These are phyloP conservation scores for Plasmodium chabaudi DNA, from an alignment of 169 alveolate species.

Conservation along the genomic window DNA sequence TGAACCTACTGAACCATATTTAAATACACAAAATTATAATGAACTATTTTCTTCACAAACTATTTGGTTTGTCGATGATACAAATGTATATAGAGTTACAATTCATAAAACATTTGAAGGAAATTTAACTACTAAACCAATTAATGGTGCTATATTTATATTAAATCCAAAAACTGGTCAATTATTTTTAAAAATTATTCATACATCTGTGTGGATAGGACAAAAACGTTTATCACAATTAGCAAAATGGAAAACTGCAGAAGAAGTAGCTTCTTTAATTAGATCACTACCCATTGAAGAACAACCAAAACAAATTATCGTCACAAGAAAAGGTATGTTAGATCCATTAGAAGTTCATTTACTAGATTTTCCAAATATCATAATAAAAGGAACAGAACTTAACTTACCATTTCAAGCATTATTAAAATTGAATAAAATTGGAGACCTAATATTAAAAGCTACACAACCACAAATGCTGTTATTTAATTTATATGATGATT, in stretches of 20 bases:
- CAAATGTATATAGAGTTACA: constrained; percentile 99
- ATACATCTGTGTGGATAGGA: constrained; percentile 99
- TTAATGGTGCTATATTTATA: constrained; percentile 99
- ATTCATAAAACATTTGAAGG: constrained; percentile 99
- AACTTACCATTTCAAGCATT: constrained; percentile 99
- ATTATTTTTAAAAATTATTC: constrained; percentile 98
- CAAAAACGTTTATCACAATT: constrained; percentile 99
- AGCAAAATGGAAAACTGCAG: constrained; percentile 99
- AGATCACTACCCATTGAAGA: constrained; percentile 99
- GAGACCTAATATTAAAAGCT: constrained; percentile 99
- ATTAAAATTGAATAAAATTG: constrained; percentile 98
- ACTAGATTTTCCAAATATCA: constrained; percentile 99
- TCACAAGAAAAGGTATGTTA: constrained; percentile 99
- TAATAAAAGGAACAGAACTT: constrained; percentile 99
- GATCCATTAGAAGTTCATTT: constrained; percentile 99
- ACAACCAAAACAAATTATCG: constrained; percentile 99
- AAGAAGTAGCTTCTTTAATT: constrained; percentile 99
- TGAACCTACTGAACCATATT: constrained; percentile 99
- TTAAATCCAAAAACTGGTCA: constrained; percentile 99
- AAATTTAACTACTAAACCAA: constrained; percentile 99
- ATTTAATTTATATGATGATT: constrained; percentile 99
- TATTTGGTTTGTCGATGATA: constrained; percentile 99
- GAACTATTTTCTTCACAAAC: constrained; percentile 99
- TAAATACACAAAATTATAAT: constrained; percentile 98
- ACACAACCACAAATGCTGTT: constrained; percentile 99